Conservation (phyloP, 2,329 filamentous ascomycete genomes). For the Volutella citrinella region DNA sequence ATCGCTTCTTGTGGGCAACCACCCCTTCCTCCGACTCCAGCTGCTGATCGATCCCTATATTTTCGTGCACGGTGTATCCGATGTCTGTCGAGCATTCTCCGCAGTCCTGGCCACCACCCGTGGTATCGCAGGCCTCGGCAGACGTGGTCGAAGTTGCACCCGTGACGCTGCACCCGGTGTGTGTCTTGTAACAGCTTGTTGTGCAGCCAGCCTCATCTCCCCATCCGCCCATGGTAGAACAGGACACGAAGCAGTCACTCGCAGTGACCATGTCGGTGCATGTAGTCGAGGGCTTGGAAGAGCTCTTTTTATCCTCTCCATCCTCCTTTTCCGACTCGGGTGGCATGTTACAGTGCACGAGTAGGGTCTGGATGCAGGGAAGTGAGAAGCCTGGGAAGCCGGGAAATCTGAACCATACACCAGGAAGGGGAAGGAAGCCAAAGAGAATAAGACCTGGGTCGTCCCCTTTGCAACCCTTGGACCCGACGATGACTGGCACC, state of each 20-base stretch:
- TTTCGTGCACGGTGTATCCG: no score
- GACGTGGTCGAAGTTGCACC: slow-evolving; percentile 7
- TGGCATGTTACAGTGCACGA: slow-evolving; percentile 2
- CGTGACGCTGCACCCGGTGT: slow-evolving; percentile 10
- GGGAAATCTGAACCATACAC: slow-evolving; percentile 7
- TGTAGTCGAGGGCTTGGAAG: neutral
- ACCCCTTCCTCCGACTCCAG: no score
- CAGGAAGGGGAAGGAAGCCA: slow-evolving; percentile 4
- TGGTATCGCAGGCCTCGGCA: slow-evolving; percentile 6
- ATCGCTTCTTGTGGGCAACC: no score
- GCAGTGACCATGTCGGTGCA: slow-evolving; percentile 13
- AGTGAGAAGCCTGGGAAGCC: slow-evolving; percentile 10
- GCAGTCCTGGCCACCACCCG: slow-evolving; percentile 1
- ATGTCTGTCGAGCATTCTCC: no score
- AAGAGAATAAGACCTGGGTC: slow-evolving; percentile 13
- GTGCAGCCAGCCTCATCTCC: neutral
- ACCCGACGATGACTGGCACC: slow-evolving; percentile 14
- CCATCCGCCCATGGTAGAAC: slow-evolving; percentile 11
- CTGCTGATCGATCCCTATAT: no score
- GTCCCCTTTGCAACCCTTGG: slow-evolving; percentile 3
- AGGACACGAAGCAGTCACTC: slow-evolving; percentile 15
- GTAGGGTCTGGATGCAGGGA: slow-evolving; percentile 14
- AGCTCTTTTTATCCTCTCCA: neutral
- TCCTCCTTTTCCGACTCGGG: slow-evolving; percentile 1
- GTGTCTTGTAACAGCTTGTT: slow-evolving; percentile 11